phyloP scores from a whole-genome alignment of 805 yeast genomes.

The Blastobotrys chiropterorum region DNA sequence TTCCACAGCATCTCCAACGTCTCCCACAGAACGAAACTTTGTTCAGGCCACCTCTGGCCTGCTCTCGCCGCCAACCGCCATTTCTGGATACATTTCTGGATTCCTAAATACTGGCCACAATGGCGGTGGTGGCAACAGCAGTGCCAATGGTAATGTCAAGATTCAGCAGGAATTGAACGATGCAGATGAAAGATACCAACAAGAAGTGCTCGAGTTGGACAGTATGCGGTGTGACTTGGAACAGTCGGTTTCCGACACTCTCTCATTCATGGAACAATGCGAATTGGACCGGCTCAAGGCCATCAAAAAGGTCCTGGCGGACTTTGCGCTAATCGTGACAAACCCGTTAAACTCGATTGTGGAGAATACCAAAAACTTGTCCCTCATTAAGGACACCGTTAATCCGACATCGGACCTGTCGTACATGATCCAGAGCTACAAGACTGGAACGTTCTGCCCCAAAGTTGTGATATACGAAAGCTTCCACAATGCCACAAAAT shows the following conservation, averaged over 20 bases:
- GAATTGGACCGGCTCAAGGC: conserved; percentile 66
- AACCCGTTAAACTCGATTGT: conserved; percentile 28
- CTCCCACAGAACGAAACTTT: not conserved
- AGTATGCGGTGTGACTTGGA: conserved; percentile 61
- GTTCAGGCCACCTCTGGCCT: not conserved
- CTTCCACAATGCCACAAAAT: conserved; percentile 48
- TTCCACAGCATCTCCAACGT: not conserved
- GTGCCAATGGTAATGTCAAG: conserved; percentile 4
- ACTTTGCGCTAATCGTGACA: conserved; percentile 51
- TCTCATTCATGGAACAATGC: conserved; percentile 64
- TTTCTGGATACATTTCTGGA: conserved; percentile 2
- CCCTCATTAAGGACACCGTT: conserved; percentile 40
- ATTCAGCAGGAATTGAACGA: conserved; percentile 40
- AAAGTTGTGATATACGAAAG: conserved; percentile 64
- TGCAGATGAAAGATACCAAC: conserved; percentile 48
- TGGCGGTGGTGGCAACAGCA: not conserved
- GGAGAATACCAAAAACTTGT: conserved; percentile 9
- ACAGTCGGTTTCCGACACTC: conserved; percentile 56
- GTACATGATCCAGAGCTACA: conserved; percentile 51
- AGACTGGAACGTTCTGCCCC: conserved; percentile 70
- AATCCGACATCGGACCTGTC: conserved; percentile 59
- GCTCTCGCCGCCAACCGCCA: conserved; percentile 1
- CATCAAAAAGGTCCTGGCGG: conserved; percentile 56
- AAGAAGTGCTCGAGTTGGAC: conserved; percentile 53
- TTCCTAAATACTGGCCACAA: not conserved